Conservation (phyloP, 768 basidiomycete genomes). For the Chalciporus sphaerocephalus region DNA sequence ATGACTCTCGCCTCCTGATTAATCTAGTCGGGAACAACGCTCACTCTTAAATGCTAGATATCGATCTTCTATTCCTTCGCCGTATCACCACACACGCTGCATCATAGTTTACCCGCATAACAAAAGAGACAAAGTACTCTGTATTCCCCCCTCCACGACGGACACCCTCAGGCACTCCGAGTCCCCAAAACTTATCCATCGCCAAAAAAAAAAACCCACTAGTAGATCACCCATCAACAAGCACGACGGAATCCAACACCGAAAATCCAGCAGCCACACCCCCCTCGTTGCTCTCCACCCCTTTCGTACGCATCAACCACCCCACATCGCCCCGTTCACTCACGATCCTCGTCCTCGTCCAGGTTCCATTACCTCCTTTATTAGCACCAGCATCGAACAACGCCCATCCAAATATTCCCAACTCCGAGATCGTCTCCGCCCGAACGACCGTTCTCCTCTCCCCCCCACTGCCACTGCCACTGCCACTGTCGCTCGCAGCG, state of each 20-base stretch:
- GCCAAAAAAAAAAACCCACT: background rate
- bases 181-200: too few relatives aligned
- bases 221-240: slow-evolving; percentile 42
- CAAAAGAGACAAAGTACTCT: too few relatives aligned
- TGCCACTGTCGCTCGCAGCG: slow-evolving; percentile 40
- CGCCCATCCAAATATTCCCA: slow-evolving; percentile 90
- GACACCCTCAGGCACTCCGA: too few relatives aligned
- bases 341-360: slow-evolving; percentile 19
- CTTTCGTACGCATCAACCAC: slow-evolving; percentile 87
- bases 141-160: background rate
- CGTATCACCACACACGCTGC: too few relatives aligned
- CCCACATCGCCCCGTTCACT: slow-evolving; percentile 64
- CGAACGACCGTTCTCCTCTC: slow-evolving; percentile 36
- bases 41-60: too few relatives aligned
- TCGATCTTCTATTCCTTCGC: too few relatives aligned
- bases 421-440: slow-evolving; percentile 77
- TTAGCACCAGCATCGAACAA: slow-evolving; percentile 58
- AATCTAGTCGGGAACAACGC: too few relatives aligned
- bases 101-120: too few relatives aligned
- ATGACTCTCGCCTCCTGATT: too few relatives aligned
- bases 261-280: slow-evolving; percentile 53
- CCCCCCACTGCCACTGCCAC: background rate
- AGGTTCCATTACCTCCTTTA: slow-evolving; percentile 25
- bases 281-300: slow-evolving; percentile 78
- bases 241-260: slow-evolving; percentile 64